Conservation (phyloP, 108 stramenopile genomes). For the Conticribra weissflogii region DNA sequence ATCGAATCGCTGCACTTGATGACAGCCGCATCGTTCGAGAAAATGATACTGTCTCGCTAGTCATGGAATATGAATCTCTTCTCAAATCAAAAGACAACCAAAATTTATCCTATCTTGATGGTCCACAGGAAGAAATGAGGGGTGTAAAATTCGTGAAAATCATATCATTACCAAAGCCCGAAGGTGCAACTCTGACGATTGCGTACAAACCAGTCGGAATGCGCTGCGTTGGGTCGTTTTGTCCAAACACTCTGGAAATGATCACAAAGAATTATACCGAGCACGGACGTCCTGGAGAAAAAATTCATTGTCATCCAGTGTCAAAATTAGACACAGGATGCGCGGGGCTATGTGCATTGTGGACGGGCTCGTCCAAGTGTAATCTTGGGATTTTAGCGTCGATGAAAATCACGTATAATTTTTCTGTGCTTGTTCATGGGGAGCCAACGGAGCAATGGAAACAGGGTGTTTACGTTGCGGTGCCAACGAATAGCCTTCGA, state of each 20-base stretch:
- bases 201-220: conserved; percentile 62
- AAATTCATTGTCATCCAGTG: conserved; percentile 25
- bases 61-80: conserved; percentile 13
- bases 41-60: conserved; percentile 32
- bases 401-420: conserved; percentile 27
- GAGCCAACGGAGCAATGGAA: conserved; percentile 48
- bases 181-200: conserved; percentile 24
- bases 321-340: conserved; percentile 66
- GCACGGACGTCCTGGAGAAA: conserved; percentile 27
- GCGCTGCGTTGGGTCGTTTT: conserved; percentile 46
- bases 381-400: not conserved
- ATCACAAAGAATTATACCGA: conserved; percentile 33
- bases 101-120: not conserved
- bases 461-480: conserved; percentile 14
- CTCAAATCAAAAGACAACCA: not conserved
- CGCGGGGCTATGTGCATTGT: conserved; percentile 56
- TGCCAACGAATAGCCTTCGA: conserved; percentile 20
- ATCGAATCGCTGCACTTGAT: conserved; percentile 51
- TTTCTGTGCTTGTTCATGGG: conserved; percentile 62
- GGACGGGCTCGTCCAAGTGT: not conserved
- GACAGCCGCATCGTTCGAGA: conserved; percentile 54
- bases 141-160: conserved; percentile 22
- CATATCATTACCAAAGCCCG: not conserved
- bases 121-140: not conserved
- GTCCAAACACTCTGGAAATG: conserved; percentile 38